phyloP scores from a whole-genome alignment of 2,329 filamentous ascomycete species.

The Knufia fluminis region DNA sequence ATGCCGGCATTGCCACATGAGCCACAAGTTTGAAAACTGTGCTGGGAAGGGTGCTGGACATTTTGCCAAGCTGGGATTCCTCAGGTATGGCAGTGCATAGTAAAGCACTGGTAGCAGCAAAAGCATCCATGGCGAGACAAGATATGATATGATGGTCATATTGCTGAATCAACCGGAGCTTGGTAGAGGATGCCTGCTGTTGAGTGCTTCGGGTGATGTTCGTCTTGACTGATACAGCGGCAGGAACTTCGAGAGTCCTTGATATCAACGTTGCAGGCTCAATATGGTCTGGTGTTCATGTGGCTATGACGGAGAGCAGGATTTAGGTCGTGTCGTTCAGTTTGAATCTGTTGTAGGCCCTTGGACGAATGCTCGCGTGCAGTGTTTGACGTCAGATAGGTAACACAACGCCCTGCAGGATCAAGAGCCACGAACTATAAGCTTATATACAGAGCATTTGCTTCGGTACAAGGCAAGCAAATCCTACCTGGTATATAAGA shows the following conservation, averaged over 20 bases:
- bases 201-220: neutral
- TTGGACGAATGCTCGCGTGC: too few species aligned
- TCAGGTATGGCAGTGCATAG: slow-evolving; percentile 50
- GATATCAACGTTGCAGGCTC: too few species aligned
- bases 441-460: neutral
- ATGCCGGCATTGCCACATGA: slow-evolving; percentile 56
- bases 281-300: too few species aligned
- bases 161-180: neutral
- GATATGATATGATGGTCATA: slow-evolving; percentile 17
- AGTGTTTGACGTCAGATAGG: too few species aligned
- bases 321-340: too few species aligned
- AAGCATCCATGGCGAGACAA: slow-evolving; percentile 32
- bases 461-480: neutral
- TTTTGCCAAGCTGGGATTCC: slow-evolving; percentile 43
- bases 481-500: too few species aligned
- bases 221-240: too few species aligned
- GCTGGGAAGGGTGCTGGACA: slow-evolving; percentile 47
- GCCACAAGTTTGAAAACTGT: slow-evolving; percentile 70
- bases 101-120: slow-evolving; percentile 44
- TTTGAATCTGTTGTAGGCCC: too few species aligned
- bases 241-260: too few species aligned
- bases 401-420: too few species aligned
- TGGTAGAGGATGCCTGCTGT: neutral
- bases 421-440: neutral
- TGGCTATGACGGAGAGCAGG: too few species aligned